These are phyloP conservation scores for Alternaria hordeiaustralica DNA, from an alignment of 2,329 filamentous ascomycete genomes.

Conservation along the genomic window DNA sequence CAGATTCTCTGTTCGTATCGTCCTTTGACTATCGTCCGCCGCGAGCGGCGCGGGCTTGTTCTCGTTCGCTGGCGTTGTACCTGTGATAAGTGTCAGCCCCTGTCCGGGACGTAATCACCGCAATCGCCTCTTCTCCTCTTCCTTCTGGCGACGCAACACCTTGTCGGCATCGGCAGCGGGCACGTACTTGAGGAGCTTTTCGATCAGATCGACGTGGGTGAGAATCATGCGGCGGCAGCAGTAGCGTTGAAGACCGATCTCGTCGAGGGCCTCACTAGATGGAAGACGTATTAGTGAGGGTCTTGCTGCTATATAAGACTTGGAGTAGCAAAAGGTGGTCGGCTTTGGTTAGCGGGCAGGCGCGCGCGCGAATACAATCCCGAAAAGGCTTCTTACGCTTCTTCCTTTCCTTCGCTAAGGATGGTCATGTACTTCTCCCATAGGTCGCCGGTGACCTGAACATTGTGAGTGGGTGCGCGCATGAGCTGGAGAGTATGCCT, in stretches of 20 bases:
- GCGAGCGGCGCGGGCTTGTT: constrained; percentile 40
- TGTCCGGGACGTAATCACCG: constrained; percentile 15
- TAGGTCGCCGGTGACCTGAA: constrained; percentile 90
- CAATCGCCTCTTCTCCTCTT: not conserved
- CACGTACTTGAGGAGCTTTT: constrained; percentile 79
- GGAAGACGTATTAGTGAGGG: constrained; percentile 12
- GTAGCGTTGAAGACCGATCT: constrained; percentile 91
- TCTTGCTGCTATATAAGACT: not conserved
- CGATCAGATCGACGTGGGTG: constrained; percentile 98
- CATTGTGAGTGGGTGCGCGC: constrained; percentile 33
- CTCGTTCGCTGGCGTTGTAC: constrained; percentile 47
- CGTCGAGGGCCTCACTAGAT: constrained; percentile 89
- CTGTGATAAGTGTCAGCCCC: constrained; percentile 35
- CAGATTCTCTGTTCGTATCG: constrained; percentile 8
- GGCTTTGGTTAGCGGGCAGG: not conserved
- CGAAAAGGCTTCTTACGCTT: constrained; percentile 38
- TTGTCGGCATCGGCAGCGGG: constrained; percentile 19
- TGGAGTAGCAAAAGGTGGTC: not conserved
- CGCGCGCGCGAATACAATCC: not conserved
- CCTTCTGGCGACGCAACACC: not conserved
- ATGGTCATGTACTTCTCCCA: constrained; percentile 95
- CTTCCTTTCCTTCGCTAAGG: constrained; percentile 68
- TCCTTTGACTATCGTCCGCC: constrained; percentile 22
- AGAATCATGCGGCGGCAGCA: constrained; percentile 99
- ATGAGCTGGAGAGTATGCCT: constrained; percentile 8